Evolutionary conservation across 1,139 yeast genomes (phyloP).

Genomic region (Starmera stellimalicola): DNA sequence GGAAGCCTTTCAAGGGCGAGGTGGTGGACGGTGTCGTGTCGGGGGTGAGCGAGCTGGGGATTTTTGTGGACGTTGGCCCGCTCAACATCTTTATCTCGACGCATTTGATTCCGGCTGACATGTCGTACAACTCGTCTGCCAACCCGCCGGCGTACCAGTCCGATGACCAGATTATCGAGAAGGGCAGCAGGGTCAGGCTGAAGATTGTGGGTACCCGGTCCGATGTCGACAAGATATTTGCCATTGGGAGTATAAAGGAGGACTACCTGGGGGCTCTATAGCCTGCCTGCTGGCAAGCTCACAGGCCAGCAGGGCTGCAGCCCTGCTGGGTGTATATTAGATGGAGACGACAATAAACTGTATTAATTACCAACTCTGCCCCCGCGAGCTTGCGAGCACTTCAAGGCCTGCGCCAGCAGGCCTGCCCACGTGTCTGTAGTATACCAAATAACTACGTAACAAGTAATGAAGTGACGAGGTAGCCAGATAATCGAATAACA

Average conservation of each 20-base stretch:
- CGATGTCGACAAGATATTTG: slow-evolving; percentile 94
- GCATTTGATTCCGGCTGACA: slow-evolving; percentile 88
- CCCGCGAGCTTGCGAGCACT: too few relatives aligned
- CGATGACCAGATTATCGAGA: slow-evolving; percentile 90
- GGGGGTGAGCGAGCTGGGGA: slow-evolving; percentile 92
- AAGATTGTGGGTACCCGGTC: slow-evolving; percentile 97
- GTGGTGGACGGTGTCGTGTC: slow-evolving; percentile 96
- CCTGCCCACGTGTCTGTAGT: too few relatives aligned
- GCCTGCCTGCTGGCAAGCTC: too few relatives aligned
- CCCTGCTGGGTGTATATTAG: too few relatives aligned
- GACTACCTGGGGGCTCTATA: slow-evolving; percentile 78
- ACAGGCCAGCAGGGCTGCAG: too few relatives aligned
- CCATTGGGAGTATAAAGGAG: slow-evolving; percentile 95
- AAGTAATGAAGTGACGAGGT: too few relatives aligned
- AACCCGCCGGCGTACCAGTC: slow-evolving; percentile 98
- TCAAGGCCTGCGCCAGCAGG: too few relatives aligned
- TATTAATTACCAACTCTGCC: too few relatives aligned
- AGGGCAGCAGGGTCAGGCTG: slow-evolving; percentile 87
- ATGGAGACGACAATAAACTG: too few relatives aligned
- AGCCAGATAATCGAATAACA: too few relatives aligned
- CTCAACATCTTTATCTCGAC: slow-evolving; percentile 90
- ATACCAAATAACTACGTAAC: too few relatives aligned
- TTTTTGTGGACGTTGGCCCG: slow-evolving; percentile 98
- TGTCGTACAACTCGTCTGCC: slow-evolving; percentile 90
- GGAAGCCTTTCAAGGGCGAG: slow-evolving; percentile 98